Evolutionary conservation across 2,329 filamentous ascomycete genomes (phyloP).

Genomic region (Exophiala bonariae): DNA sequence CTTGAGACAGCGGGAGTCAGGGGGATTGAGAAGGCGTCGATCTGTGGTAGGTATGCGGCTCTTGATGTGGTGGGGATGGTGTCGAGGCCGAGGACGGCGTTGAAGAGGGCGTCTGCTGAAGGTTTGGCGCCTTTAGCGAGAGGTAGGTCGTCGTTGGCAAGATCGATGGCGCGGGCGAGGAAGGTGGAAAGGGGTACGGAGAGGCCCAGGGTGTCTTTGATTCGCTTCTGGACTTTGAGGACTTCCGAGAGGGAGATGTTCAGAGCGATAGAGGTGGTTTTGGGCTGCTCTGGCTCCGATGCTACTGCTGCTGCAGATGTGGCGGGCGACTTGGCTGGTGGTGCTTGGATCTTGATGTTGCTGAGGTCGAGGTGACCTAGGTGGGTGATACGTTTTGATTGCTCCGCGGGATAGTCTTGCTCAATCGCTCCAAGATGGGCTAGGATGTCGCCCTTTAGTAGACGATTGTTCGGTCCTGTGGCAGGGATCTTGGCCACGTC

Average conservation of each 20-base stretch:
- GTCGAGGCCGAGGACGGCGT: slow-evolving; percentile 76
- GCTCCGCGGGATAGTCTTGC: slow-evolving; percentile 67
- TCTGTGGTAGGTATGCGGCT: slow-evolving; percentile 71
- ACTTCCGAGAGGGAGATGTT: slow-evolving; percentile 74
- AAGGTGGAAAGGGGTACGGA: slow-evolving; percentile 84
- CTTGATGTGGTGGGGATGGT: slow-evolving; percentile 53
- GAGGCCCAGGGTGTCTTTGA: slow-evolving; percentile 75
- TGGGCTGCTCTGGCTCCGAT: slow-evolving; percentile 27
- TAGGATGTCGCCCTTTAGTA: slow-evolving; percentile 94
- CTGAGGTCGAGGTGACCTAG: slow-evolving; percentile 85
- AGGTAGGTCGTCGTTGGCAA: slow-evolving; percentile 86
- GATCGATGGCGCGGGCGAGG: slow-evolving; percentile 76
- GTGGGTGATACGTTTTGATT: slow-evolving; percentile 71
- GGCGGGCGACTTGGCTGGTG: slow-evolving; percentile 36
- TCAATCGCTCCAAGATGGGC: slow-evolving; percentile 81
- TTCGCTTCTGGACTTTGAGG: slow-evolving; percentile 74
- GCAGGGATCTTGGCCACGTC: slow-evolving; percentile 80
- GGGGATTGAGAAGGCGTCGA: slow-evolving; percentile 55
- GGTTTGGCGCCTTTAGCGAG: slow-evolving; percentile 63
- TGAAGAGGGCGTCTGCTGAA: slow-evolving; percentile 80
- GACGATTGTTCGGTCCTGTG: slow-evolving; percentile 80
- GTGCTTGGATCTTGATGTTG: slow-evolving; percentile 81
- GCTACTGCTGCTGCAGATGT: slow-evolving; percentile 36
- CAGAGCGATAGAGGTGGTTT: slow-evolving; percentile 57
- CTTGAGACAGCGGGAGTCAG: slow-evolving; percentile 10